Evolutionary conservation across 345 rosid genomes (phyloP).

Genomic region (Hibiscus mutabilis): DNA sequence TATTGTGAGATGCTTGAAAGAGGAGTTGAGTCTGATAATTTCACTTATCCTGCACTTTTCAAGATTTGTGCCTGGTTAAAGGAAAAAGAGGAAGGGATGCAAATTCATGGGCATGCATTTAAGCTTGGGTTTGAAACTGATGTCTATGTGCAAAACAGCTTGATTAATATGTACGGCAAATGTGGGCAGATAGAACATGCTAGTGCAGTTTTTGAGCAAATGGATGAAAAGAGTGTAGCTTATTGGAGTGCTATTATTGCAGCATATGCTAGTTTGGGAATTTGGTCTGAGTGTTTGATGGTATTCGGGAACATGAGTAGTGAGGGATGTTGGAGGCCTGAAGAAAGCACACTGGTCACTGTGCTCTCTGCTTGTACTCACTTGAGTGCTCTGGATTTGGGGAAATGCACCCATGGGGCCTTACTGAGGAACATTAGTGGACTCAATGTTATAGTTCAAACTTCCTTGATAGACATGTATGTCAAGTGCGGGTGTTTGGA

Average conservation of each 20-base stretch:
- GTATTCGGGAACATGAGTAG: constrained; percentile 41
- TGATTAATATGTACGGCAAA: constrained; percentile 69
- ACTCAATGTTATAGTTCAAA: constrained; percentile 36
- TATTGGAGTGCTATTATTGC: constrained; percentile 66
- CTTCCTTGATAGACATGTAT: constrained; percentile 46
- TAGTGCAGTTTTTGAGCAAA: constrained; percentile 35
- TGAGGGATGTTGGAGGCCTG: constrained; percentile 38
- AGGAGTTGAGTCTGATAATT: constrained; percentile 22
- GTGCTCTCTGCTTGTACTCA: constrained; percentile 39
- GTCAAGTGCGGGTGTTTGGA: constrained; percentile 38
- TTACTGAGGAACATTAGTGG: constrained; percentile 36
- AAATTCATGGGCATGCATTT: constrained; percentile 33
- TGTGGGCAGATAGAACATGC: constrained; percentile 47
- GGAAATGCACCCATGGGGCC: constrained; percentile 33
- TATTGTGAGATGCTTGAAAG: constrained; percentile 26
- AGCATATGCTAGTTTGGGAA: constrained; percentile 55
- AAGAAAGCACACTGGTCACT: constrained; percentile 38
- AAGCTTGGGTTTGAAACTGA: constrained; percentile 44
- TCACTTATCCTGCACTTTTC: constrained; percentile 31
- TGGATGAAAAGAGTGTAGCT: constrained; percentile 40
- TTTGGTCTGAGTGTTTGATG: constrained; percentile 40
- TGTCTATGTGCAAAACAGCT: constrained; percentile 54
- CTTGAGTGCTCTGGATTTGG: constrained; percentile 31
- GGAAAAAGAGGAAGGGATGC: constrained; percentile 30
- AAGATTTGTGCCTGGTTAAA: constrained; percentile 37